Evolutionary conservation across 495 filamentous ascomycete genomes (phyloP).

Genomic region (Annulohypoxylon stygium): DNA sequence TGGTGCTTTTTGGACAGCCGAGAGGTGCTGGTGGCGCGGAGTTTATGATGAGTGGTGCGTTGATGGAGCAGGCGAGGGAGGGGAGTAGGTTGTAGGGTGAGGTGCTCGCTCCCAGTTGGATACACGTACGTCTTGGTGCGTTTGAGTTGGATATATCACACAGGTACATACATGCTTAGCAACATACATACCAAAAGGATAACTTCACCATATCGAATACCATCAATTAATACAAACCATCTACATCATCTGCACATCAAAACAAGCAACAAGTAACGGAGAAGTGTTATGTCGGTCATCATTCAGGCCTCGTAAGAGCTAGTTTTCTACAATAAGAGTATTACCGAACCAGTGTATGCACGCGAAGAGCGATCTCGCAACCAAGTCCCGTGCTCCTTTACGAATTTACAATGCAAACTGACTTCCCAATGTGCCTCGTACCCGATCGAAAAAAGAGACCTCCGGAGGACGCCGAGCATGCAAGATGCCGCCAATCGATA

Average conservation of each 20-base stretch:
- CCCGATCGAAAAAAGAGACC: constrained; percentile 6
- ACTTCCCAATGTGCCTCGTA: background rate
- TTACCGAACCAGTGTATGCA: background rate
- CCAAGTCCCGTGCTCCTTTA: background rate
- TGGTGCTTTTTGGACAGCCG: constrained; percentile 50
- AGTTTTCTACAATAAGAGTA: background rate
- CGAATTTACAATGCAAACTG: constrained; percentile 3
- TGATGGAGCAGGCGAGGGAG: constrained; percentile 41
- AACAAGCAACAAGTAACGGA: background rate
- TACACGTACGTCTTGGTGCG: background rate
- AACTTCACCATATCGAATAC: constrained; percentile 8
- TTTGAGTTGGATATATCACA: background rate
- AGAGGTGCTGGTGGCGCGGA: constrained; percentile 27
- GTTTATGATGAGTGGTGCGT: constrained; percentile 63
- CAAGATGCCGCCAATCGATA: constrained; percentile 22
- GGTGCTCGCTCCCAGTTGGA: background rate
- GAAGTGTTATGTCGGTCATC: background rate
- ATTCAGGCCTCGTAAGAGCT: background rate
- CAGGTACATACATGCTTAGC: too few relatives aligned
- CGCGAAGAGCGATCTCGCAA: background rate
- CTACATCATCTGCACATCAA: background rate
- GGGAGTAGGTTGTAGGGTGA: constrained; percentile 34
- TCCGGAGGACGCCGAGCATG: constrained; percentile 23
- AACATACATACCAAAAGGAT: background rate
- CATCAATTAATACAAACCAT: background rate